Conservation (phyloP, 768 basidiomycete genomes). For the Naganishia randhawae region DNA sequence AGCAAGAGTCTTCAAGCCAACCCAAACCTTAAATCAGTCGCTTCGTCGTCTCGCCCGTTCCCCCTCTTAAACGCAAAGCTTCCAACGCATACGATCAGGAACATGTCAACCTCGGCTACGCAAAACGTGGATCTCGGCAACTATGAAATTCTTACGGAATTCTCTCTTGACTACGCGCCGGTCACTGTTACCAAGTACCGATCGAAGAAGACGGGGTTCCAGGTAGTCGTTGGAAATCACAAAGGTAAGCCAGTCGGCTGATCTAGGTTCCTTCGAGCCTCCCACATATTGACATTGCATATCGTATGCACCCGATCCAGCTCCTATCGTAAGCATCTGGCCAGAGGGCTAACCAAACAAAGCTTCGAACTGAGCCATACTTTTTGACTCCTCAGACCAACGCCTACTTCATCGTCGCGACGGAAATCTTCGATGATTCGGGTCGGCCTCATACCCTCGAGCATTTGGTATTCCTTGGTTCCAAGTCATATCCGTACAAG, state of each 20-base stretch:
- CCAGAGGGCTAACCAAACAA: neutral
- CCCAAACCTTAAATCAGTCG: neutral
- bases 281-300: neutral
- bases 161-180: conserved; percentile 75
- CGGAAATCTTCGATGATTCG: conserved; percentile 91
- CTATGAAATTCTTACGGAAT: conserved; percentile 73
- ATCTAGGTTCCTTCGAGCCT: no score
- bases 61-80: neutral
- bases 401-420: conserved; percentile 82
- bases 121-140: conserved; percentile 58
- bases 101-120: conserved; percentile 10
- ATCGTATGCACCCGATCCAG: neutral
- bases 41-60: neutral
- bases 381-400: conserved; percentile 70
- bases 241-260: conserved; percentile 50
- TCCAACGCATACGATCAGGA: neutral
- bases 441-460: conserved; percentile 95
- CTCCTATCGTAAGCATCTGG: conserved; percentile 33
- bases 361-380: conserved; percentile 42
- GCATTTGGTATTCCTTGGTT: conserved; percentile 93
- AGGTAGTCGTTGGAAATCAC: conserved; percentile 84
- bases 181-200: conserved; percentile 82
- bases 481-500: conserved; percentile 91
- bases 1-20: neutral
- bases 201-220: conserved; percentile 80